Evolutionary conservation across 2,329 filamentous ascomycete species (phyloP).

Genomic region (Corniculantispora saksenae): DNA sequence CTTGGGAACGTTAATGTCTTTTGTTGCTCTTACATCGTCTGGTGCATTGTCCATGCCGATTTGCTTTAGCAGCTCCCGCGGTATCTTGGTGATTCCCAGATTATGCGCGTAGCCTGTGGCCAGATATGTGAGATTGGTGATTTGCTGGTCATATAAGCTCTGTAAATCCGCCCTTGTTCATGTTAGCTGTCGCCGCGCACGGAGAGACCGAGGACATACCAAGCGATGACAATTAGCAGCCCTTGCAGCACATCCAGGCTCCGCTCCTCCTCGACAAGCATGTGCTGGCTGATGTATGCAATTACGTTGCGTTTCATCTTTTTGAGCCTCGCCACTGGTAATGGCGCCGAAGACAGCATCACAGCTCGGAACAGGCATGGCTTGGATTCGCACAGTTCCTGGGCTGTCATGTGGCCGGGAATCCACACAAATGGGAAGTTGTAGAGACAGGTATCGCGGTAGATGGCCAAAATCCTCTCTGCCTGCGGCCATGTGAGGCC

Average conservation of each 20-base stretch:
- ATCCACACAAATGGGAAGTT: constrained; percentile 42
- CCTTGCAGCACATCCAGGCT: constrained; percentile 49
- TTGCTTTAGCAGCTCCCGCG: constrained; percentile 17
- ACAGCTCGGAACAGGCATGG: constrained; percentile 42
- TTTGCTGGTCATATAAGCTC: constrained; percentile 36
- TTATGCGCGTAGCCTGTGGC: constrained; percentile 44
- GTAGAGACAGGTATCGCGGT: constrained; percentile 33
- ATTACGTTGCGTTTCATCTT: constrained; percentile 45
- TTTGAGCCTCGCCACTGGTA: constrained; percentile 30
- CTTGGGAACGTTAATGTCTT: constrained; percentile 24
- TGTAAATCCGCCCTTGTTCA: constrained; percentile 36
- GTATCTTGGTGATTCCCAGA: constrained; percentile 35
- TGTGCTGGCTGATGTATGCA: constrained; percentile 43
- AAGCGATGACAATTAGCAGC: constrained; percentile 46
- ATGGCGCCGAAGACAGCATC: constrained; percentile 38
- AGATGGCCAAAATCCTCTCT: constrained; percentile 36
- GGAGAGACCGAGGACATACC: constrained; percentile 33
- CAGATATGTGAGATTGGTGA: constrained; percentile 41
- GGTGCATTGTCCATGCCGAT: constrained; percentile 17
- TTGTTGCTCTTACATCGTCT: constrained; percentile 22
- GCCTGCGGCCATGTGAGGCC: constrained; percentile 43
- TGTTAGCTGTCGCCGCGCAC: neutral
- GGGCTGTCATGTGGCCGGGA: constrained; percentile 31
- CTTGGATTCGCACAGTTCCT: constrained; percentile 33
- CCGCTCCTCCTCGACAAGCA: constrained; percentile 43